Percentiles rank a stretch among this genome's conserved stretches.
phyloP scores from a whole-genome alignment of 2,329 filamentous ascomycete species.

The Pseudocercospora pini-densiflorae region DNA sequence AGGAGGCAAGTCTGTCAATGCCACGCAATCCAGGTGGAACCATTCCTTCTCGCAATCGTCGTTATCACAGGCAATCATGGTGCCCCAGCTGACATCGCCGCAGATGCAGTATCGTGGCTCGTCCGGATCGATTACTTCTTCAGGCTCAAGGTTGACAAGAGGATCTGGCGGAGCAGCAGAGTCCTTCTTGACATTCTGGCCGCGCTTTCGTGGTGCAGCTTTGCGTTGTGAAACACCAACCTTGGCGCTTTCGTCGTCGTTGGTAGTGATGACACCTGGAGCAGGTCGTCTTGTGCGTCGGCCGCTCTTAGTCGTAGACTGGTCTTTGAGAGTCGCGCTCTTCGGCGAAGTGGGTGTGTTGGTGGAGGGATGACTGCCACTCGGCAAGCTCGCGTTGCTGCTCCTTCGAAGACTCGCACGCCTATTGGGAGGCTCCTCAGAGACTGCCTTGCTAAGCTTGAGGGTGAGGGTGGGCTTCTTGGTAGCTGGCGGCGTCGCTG shows the following conservation, averaged over 20 bases:
- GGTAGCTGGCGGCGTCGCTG: conserved; percentile 38
- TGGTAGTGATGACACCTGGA: conserved; percentile 67
- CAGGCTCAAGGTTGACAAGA: conserved; percentile 22
- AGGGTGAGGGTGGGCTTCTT: conserved; percentile 44
- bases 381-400: conserved; percentile 52
- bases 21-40: conserved; percentile 83
- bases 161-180: conserved; percentile 22
- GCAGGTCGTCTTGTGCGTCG: conserved; percentile 71
- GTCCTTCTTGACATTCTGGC: conserved; percentile 23
- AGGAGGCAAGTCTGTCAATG: conserved; percentile 68
- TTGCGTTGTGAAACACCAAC: conserved; percentile 75
- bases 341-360: conserved; percentile 26
- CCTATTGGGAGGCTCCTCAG: conserved; percentile 52
- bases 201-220: conserved; percentile 67
- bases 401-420: conserved; percentile 49
- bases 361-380: conserved; percentile 25
- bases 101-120: conserved; percentile 80
- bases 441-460: conserved; percentile 50
- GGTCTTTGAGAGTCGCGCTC: conserved; percentile 20
- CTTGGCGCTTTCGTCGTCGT: conserved; percentile 61
- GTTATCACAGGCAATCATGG: conserved; percentile 84
- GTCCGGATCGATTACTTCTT: conserved; percentile 67
- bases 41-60: conserved; percentile 80
- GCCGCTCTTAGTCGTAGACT: conserved; percentile 27
- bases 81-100: conserved; percentile 78